Evolutionary conservation across 768 basidiomycete species (phyloP), one percentile per base, ranked within the genome.

Genomic region (Tylopilus sp.): DNA sequence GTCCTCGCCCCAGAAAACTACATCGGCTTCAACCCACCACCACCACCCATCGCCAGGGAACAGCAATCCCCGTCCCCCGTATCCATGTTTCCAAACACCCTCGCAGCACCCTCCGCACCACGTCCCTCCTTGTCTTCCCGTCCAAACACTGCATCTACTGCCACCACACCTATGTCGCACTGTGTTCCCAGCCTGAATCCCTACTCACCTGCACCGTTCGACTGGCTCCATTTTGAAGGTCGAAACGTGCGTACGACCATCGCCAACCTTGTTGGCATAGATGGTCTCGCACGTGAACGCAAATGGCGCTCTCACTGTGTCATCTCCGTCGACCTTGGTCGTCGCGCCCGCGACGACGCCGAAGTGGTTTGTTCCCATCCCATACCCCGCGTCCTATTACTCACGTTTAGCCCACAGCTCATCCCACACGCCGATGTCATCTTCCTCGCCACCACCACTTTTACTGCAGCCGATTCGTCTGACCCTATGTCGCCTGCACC

Each of bases 221-320:
- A 92, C 57, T 91, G 90, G 88, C 69, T 93, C 6, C 89, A 92
- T 61, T 88, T 93, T 53, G 90, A 92, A 59, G 90, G 89, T 4
- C 74, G 90, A 3, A 85, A 80, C 0, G 82, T 87, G 28, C 88
- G 86, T 67, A 90, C 86, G 10, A 92, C 89, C 4, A 68, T 88
- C 23, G 83, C 75, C 58, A 92, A 92, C 61, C 80, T 93, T 26
- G 75, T 81, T 26, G 91, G 90, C 6, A 58, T 93, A 40, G 90
- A 92, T 57, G 86, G 89, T 10, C 79, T 92, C 30, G 88, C 89
- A 5, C 79, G 84, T 3, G 91, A 93, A 62, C 79, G 86, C 25
- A 88, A 86, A 59, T 92, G 91, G 91, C 77, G 90, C 52, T 79
- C 81, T 50, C 83, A 87, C 59, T 90, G 87, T 53, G 86, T 90